phyloP scores from a whole-genome alignment of 2,329 filamentous ascomycete genomes.

The Phyllosticta ampelicida region DNA sequence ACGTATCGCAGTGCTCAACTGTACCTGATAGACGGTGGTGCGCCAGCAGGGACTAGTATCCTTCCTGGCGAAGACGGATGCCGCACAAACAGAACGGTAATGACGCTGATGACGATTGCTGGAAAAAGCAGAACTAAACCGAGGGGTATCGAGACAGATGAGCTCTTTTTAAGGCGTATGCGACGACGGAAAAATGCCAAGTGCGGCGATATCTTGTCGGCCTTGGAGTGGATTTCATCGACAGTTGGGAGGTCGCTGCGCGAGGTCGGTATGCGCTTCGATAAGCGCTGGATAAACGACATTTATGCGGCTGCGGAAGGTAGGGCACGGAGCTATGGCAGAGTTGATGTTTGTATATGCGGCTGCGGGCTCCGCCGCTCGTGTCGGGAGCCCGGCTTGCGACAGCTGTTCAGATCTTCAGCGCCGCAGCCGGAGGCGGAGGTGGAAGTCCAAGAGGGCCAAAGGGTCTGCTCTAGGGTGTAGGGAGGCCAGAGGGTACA shows the following conservation, averaged over 20 bases:
- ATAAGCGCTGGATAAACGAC: constrained; percentile 34
- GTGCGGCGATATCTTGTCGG: constrained; percentile 36
- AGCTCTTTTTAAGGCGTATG: constrained; percentile 82
- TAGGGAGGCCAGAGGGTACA: not conserved
- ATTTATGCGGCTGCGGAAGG: constrained; percentile 19
- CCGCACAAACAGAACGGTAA: constrained; percentile 77
- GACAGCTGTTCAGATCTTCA: not conserved
- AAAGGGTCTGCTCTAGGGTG: not conserved
- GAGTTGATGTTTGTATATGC: not conserved
- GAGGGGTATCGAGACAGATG: constrained; percentile 81
- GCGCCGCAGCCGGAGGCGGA: not conserved
- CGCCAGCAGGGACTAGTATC: constrained; percentile 77
- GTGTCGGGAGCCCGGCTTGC: constrained; percentile 11
- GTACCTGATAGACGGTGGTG: constrained; percentile 82
- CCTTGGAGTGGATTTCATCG: constrained; percentile 32
- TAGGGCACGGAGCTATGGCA: constrained; percentile 10
- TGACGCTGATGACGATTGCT: constrained; percentile 79
- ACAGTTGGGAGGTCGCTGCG: constrained; percentile 32
- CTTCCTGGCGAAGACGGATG: constrained; percentile 74
- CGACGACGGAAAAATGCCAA: constrained; percentile 78
- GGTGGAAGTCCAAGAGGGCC: not conserved
- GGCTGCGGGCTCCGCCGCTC: constrained; percentile 11
- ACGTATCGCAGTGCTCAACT: constrained; percentile 19
- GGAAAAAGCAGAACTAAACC: constrained; percentile 91
- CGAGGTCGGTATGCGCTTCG: constrained; percentile 36